Conservation (phyloP, 495 filamentous ascomycete genomes). For the Aspergillus avenaceus region DNA sequence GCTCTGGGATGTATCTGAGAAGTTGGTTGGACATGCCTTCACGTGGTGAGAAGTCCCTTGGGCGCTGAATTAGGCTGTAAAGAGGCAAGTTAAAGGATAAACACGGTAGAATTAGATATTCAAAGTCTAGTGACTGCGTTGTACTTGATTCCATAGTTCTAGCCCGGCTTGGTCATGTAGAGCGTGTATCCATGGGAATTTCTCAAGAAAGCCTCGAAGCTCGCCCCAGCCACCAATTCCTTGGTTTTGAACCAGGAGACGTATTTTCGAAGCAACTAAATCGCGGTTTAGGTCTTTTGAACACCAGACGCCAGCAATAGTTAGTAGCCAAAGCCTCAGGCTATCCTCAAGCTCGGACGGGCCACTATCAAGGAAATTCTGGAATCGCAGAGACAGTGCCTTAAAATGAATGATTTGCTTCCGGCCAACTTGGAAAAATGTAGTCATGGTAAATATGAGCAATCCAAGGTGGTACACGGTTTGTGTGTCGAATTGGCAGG, state of each 20-base stretch:
- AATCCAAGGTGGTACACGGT: conserved; percentile 16
- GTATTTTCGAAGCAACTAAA: conserved; percentile 9
- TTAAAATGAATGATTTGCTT: conserved; percentile 13
- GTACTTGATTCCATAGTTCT: conserved; percentile 14
- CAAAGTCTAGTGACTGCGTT: not conserved
- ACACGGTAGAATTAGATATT: too few relatives aligned
- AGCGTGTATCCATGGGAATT: conserved; percentile 22
- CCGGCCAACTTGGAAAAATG: conserved; percentile 15
- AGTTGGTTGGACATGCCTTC: conserved; percentile 46
- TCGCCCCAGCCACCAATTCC: conserved; percentile 14
- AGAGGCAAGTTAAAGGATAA: too few relatives aligned
- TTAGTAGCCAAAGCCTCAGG: conserved; percentile 17
- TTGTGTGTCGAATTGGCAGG: conserved; percentile 2
- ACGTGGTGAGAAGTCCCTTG: conserved; percentile 15
- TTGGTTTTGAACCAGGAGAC: not conserved
- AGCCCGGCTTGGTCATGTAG: conserved; percentile 17
- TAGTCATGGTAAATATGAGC: conserved; percentile 18
- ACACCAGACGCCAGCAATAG: conserved; percentile 20
- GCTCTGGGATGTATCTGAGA: conserved; percentile 47
- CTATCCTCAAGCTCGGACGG: conserved; percentile 1
- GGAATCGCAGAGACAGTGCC: conserved; percentile 10
- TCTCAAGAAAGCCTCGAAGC: not conserved
- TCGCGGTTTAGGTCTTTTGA: conserved; percentile 1
- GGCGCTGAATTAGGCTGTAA: not conserved
- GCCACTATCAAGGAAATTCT: conserved; percentile 6